These are phyloP conservation scores for Hypoxylon rubiginosum DNA, from an alignment of 2,329 filamentous ascomycete species.

Conservation along the genomic window DNA sequence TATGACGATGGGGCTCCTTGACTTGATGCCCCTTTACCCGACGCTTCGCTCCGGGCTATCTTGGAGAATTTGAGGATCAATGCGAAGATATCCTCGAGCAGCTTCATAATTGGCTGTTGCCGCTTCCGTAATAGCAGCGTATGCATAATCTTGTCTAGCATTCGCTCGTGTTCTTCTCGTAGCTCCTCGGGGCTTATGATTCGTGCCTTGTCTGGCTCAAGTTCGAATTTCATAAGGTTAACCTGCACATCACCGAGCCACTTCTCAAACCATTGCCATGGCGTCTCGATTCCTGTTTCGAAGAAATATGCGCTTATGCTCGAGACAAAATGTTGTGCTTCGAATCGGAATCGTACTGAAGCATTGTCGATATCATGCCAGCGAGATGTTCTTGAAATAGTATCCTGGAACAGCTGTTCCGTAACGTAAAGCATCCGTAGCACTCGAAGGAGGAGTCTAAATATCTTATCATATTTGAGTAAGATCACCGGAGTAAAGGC, in stretches of 20 bases:
- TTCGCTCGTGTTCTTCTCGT: conserved; percentile 76
- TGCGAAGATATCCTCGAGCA: conserved; percentile 83
- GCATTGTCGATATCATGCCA: conserved; percentile 57
- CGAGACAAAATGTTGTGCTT: conserved; percentile 84
- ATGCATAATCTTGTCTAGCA: conserved; percentile 81
- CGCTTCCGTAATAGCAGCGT: conserved; percentile 79
- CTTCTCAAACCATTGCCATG: conserved; percentile 78
- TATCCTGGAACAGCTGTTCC: conserved; percentile 72
- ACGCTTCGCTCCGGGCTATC: conserved; percentile 57
- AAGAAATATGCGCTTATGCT: conserved; percentile 83
- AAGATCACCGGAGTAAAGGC: conserved; percentile 80
- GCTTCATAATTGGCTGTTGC: conserved; percentile 77
- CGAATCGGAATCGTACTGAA: conserved; percentile 75
- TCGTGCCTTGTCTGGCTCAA: conserved; percentile 42
- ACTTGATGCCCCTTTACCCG: conserved; percentile 51
- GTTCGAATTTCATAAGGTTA: conserved; percentile 63
- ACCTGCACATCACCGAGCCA: conserved; percentile 75
- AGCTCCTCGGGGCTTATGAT: conserved; percentile 74
- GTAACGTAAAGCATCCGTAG: conserved; percentile 84
- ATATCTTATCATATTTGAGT: conserved; percentile 86
- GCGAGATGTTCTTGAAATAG: conserved; percentile 56
- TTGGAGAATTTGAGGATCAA: conserved; percentile 80
- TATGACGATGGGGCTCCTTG: conserved; percentile 42
- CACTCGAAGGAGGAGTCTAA: conserved; percentile 82
- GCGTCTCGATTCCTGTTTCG: conserved; percentile 78